Conservation (phyloP, 345 rosid species). For the Pseudoturritis turrita region DNA sequence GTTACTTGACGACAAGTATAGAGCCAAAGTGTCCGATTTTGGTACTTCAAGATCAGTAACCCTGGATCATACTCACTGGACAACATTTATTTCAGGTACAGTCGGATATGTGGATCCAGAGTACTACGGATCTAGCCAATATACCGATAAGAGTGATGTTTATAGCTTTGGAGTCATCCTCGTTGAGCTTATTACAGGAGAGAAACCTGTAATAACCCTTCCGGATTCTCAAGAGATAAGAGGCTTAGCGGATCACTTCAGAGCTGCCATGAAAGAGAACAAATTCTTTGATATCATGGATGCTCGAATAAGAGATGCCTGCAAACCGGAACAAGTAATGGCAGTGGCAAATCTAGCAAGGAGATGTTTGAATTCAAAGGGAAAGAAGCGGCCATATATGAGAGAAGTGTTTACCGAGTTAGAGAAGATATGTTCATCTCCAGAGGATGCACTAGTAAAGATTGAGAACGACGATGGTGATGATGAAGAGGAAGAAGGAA, state of each 20-base stretch:
- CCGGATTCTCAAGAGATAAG: not conserved
- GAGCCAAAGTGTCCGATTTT: not conserved
- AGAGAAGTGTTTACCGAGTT: slow-evolving; percentile 46
- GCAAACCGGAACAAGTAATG: slow-evolving; percentile 2
- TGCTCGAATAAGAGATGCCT: slow-evolving; percentile 1
- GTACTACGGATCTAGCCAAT: not conserved
- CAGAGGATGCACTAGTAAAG: not conserved
- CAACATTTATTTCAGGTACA: not conserved
- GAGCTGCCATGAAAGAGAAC: not conserved
- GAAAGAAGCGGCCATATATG: slow-evolving; percentile 48
- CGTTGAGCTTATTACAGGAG: not conserved
- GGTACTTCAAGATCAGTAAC: slow-evolving; percentile 1
- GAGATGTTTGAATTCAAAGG: slow-evolving; percentile 41
- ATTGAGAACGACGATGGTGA: not conserved
- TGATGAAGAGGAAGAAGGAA: slow-evolving; percentile 7
- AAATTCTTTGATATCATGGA: not conserved
- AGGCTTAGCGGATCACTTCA: not conserved
- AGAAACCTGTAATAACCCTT: not conserved
- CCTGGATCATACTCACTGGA: not conserved
- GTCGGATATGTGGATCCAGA: slow-evolving; percentile 21
- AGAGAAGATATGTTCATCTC: slow-evolving; percentile 7
- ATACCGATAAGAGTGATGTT: not conserved
- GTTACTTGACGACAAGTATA: slow-evolving; percentile 2
- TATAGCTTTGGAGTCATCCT: not conserved
- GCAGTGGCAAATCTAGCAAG: slow-evolving; percentile 13